These are phyloP conservation scores for Linum tenue DNA, from an alignment of 345 rosid species.

Conservation along the genomic window DNA sequence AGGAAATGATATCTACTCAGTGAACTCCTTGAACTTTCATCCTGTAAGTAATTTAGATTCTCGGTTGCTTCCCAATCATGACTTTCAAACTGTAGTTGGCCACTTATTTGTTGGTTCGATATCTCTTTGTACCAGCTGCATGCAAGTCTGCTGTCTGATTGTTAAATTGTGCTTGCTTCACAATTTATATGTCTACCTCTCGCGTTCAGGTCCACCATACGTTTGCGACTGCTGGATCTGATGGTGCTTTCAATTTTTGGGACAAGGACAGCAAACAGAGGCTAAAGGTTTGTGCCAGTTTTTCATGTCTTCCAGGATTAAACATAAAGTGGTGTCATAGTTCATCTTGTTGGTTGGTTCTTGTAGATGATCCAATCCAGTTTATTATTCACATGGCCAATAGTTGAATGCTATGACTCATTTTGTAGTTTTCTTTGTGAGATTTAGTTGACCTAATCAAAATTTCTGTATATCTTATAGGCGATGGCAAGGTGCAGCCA, in stretches of 20 bases:
- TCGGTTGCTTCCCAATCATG: not conserved
- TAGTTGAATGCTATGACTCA: not conserved
- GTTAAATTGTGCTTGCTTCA: not conserved
- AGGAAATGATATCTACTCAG: slow-evolving; percentile 79
- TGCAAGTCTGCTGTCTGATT: too few relatives aligned
- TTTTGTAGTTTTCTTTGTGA: not conserved
- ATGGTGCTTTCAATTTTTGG: slow-evolving; percentile 97
- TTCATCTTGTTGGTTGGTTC: not conserved
- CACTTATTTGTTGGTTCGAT: too few relatives aligned
- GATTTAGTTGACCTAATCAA: not conserved
- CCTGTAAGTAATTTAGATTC: slow-evolving; percentile 51
- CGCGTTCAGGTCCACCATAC: slow-evolving; percentile 71
- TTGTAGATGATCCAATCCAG: too few relatives aligned
- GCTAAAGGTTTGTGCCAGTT: slow-evolving; percentile 51
- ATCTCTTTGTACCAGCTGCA: too few relatives aligned
- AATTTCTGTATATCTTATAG: slow-evolving; percentile 23
- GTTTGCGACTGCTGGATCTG: slow-evolving; percentile 96
- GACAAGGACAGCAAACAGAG: slow-evolving; percentile 99
- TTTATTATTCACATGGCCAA: not conserved
- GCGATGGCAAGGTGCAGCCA: slow-evolving; percentile 85
- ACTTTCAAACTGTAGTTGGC: not conserved
- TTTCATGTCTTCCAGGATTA: not conserved
- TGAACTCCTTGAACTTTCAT: slow-evolving; percentile 88
- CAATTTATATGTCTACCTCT: slow-evolving; percentile 8
- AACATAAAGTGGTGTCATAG: not conserved